Conservation (phyloP, 495 filamentous ascomycete genomes). For the Neurospora sp. region DNA sequence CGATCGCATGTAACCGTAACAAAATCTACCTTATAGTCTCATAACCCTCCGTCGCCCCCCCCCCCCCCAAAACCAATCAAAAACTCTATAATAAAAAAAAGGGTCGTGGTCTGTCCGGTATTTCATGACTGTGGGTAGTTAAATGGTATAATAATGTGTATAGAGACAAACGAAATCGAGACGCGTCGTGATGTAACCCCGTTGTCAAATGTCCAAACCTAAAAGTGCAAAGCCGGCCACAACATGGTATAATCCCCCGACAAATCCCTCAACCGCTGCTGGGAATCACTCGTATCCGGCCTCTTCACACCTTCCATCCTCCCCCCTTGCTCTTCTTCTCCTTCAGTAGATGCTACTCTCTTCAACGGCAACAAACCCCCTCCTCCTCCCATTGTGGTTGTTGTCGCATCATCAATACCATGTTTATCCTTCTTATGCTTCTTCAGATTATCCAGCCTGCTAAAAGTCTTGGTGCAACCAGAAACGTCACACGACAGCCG, state of each 20-base stretch:
- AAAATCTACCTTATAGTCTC: not conserved
- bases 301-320: not conserved
- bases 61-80: not conserved
- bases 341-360: constrained; percentile 8
- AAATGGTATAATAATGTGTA: not conserved
- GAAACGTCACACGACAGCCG: constrained; percentile 22
- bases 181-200: not conserved
- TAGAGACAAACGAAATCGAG: not conserved
- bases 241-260: constrained; percentile 24
- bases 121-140: too few species aligned
- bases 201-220: not conserved
- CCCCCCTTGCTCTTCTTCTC: constrained; percentile 7
- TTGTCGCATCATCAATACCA: constrained; percentile 18
- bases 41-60: not conserved
- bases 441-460: constrained; percentile 33
- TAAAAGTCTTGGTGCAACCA: constrained; percentile 31
- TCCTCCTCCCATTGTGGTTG: not conserved
- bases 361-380: constrained; percentile 11
- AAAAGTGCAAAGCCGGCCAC: constrained; percentile 27
- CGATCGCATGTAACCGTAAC: not conserved
- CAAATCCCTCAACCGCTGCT: constrained; percentile 11
- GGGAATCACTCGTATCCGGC: constrained; percentile 12
- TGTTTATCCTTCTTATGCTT: constrained; percentile 32
- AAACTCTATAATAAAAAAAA: not conserved
- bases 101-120: too few species aligned